Evolutionary conservation across 129 eudicot species (phyloP), one percentile per base, ranked within the genome.

Genomic region (Deinandra increscens): DNA sequence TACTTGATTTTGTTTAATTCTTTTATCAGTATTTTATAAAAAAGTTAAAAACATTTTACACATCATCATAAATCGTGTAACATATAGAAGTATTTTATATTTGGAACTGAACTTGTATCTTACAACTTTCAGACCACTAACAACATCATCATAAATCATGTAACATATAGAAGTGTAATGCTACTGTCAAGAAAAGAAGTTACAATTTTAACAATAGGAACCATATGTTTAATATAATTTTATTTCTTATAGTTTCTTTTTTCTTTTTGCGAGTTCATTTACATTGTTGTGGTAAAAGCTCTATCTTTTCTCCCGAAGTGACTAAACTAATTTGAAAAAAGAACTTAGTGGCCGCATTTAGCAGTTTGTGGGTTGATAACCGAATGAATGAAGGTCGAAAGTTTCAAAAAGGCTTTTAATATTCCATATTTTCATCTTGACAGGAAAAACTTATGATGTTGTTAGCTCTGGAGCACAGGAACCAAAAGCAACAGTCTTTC

Each of bases 391-490:
- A 37, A 17, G 33, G 33, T 19, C n/a, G 26, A 37, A 8, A 48
- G 0, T 13, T 43, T 20, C 26, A 34, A 11, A 46, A 38, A 38
- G 8, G 37, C 29, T 18, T n/a, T 37, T 34, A 54, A 9, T 53
- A 39, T 46, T 54, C 14, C 26, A 13, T 17, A 19, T 67, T 39
- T 42, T 59, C n/a, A 46, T 41, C 65, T 71, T 76, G 67, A 41
- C 83, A 91, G 97, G 97, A 68, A 91, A 91, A 67, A 68, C 86
- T 0, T 91, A 85, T 73, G 86, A 87, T 41, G 77, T 83, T 81
- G 79, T 83, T 20, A 83, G 90, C 50, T 74, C 56, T 38, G 74
- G 76, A 56, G 39, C 86, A 20, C 84, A 87, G 22, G 80, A 86
- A 51, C 84, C 95, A 20, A 86, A 84, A 23, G 92, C 91, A 54